Base-by-base conservation (phyloP, 1,284 basidiomycete species). In the Farysia itapuensis region DNA sequence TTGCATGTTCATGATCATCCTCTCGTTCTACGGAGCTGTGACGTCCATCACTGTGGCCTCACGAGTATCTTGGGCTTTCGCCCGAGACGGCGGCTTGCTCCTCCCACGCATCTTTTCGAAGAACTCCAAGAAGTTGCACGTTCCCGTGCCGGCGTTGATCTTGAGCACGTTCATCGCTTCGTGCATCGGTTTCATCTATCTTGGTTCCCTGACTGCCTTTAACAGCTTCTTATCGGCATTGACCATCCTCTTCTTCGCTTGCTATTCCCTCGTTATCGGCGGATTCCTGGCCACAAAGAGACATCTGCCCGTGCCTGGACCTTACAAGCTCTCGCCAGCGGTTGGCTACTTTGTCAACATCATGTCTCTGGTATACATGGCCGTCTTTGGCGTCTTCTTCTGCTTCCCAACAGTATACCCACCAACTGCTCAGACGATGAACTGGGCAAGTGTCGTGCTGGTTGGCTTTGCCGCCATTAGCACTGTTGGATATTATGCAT, bases 241-340 rank as follows among this genome's bases (percentile, higher is more conserved):
- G 11, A 33, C 31, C 13, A 33, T 33, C 18, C 31, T 33, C 31
- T 33, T 33, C 16, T 33, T 33, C 31, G 31, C 31, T 18, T 33
- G 31, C 31, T 33, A 33, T 19, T 9, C 31, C 8, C 9, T 19
- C 11, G 31, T 33, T 13, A 33, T 33, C 18, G 31, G 31, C 12
- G 12, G 11, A 11, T 33, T 33, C 18, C 9, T 33, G 31, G 31
- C 31, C 8, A 33, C 9, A 8, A 19, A 16, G 18, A 13, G 31
- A 16, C 18, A 33, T 16, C 9, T 33, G 11, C 8, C 12, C 11
- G 11, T 11, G 11, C 9, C 9, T 11, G 31, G 31, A 9, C 31
- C 31, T 18, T 33, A 11, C 31, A 11, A 33, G 11, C 31, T 33
- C 18, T 33, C 31, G 13, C 12, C 9, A 16, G 18, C 31, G 31